Evolutionary conservation across 345 rosid species (phyloP).

Genomic region (Pelargonium nanum): DNA sequence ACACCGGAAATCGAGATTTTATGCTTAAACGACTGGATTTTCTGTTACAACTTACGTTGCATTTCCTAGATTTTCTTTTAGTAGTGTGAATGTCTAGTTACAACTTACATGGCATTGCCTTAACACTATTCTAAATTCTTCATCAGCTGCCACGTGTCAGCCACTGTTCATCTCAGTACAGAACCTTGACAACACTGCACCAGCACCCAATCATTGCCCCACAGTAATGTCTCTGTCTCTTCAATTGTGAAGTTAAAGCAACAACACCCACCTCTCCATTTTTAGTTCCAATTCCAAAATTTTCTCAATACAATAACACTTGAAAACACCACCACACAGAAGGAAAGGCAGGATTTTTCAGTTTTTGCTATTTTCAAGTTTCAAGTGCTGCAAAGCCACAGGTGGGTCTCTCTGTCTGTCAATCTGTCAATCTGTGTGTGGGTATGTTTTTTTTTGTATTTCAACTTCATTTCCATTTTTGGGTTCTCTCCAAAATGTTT

Average conservation of each 20-base stretch:
- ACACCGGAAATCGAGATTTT: too few species aligned
- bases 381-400: background rate
- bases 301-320: background rate
- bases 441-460: too few species aligned
- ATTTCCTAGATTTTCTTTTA: too few species aligned
- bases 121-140: too few species aligned
- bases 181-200: background rate
- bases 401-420: background rate
- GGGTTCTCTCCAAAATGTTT: background rate
- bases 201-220: background rate
- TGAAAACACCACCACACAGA: too few species aligned
- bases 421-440: too few species aligned
- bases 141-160: background rate
- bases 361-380: background rate
- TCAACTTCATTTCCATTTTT: background rate
- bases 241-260: background rate
- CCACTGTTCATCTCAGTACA: background rate
- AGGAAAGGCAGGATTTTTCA: background rate
- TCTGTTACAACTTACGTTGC: too few species aligned
- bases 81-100: too few species aligned
- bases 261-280: too few species aligned
- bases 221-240: background rate
- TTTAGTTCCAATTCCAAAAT: background rate
- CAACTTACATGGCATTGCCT: too few species aligned
- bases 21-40: too few species aligned